Conservation (phyloP, 148 eudicot genomes). For the Hydrangea macrophylla region DNA sequence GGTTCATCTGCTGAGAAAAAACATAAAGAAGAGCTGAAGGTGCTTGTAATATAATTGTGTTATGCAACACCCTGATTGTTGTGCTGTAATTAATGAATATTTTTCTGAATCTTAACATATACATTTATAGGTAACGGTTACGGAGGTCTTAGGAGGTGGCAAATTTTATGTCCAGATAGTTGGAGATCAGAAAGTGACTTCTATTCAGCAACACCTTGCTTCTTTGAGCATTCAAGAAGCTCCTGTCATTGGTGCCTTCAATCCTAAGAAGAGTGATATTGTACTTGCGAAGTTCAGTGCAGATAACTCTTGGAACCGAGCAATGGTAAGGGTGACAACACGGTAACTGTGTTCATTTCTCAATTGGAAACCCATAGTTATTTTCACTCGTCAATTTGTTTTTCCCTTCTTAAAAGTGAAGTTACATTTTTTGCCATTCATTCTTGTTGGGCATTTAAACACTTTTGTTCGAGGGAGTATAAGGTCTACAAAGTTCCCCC, state of each 20-base stretch:
- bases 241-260: constrained; percentile 70
- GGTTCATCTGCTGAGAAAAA: constrained; percentile 53
- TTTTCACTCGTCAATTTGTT: background rate
- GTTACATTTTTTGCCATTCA: background rate
- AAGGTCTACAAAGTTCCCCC: no score
- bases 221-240: constrained; percentile 67
- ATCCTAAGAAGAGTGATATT: constrained; percentile 83
- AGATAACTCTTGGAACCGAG: constrained; percentile 94
- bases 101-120: background rate
- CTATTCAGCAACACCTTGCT: constrained; percentile 82
- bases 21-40: constrained; percentile 87
- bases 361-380: background rate
- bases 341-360: background rate
- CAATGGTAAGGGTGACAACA: constrained; percentile 56
- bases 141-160: constrained; percentile 82
- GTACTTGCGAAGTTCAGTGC: constrained; percentile 87
- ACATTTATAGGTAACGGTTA: constrained; percentile 63
- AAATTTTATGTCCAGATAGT: constrained; percentile 83
- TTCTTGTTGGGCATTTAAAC: constrained; percentile 23
- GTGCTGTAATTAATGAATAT: background rate
- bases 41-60: constrained; percentile 16
- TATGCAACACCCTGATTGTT: background rate
- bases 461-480: no score
- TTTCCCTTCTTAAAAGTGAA: background rate
- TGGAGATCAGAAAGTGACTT: constrained; percentile 62